Percentiles rank a stretch among this genome's conserved stretches.
Conservation (phyloP, 805 yeast genomes). For the Huiozyma naganishii region DNA sequence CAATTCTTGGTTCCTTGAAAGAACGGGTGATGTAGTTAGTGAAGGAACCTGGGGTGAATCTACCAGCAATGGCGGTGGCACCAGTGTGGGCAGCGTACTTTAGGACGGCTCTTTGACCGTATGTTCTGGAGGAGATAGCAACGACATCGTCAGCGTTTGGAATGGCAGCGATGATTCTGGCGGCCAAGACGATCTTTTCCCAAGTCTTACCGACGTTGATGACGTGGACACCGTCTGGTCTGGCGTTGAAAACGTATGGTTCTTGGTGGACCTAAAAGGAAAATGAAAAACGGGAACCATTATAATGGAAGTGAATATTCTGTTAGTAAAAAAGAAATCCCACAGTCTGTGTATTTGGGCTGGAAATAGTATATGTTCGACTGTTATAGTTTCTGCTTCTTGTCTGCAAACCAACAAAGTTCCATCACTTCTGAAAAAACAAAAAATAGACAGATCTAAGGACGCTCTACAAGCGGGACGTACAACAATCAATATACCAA, state of each 20-base stretch:
- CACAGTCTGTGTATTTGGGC: not conserved
- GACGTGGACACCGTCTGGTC: constrained; percentile 99
- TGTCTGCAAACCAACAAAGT: too few relatives aligned
- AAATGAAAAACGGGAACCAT: not conserved
- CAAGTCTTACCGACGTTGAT: constrained; percentile 98
- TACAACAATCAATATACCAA: too few relatives aligned
- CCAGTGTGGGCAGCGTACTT: constrained; percentile 99
- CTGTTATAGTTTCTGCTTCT: too few relatives aligned
- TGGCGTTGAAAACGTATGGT: constrained; percentile 83
- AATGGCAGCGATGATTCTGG: constrained; percentile 98
- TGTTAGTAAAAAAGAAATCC: constrained; percentile 4
- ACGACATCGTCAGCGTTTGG: constrained; percentile 98
- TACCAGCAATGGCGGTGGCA: constrained; percentile 99
- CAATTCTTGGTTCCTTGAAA: constrained; percentile 99
- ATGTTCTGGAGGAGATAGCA: constrained; percentile 97
- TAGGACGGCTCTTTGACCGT: constrained; percentile 99
- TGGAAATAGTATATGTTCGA: too few relatives aligned
- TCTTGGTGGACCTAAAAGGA: constrained; percentile 12
- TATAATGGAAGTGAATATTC: not conserved
- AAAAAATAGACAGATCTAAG: not conserved
- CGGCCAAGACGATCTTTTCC: constrained; percentile 99
- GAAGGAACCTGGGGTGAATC: constrained; percentile 99
- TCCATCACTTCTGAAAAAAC: too few relatives aligned
- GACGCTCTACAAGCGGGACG: not conserved
- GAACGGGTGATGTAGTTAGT: constrained; percentile 99